Base-by-base conservation (phyloP, 2,329 filamentous ascomycete genomes). In the Aspergillus sp. region DNA sequence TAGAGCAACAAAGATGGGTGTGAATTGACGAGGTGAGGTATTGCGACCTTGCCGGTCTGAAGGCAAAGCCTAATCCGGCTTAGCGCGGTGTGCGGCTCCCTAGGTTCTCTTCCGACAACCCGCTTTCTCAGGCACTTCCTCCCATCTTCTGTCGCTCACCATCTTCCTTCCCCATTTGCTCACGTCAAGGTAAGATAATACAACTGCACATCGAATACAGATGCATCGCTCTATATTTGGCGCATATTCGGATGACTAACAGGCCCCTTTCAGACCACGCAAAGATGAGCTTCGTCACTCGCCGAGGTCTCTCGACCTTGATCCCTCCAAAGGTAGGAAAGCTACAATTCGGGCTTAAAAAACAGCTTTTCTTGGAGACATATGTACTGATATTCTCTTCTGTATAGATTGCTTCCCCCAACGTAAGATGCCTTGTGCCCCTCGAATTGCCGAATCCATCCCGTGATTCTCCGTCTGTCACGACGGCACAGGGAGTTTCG, bases 261-360 rank as follows among this genome's bases (percentile, higher is more conserved):
- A 55, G 27, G 33, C 48, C 21, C 35, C 37, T 47, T 19, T 25
- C 51, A 73, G 70, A 67, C 66, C 64, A 63, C 70, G 52, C 77
- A 84, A 91, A 82, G 81, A 97, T 96, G 93, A 96, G 91, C 85
- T 95, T 88, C 87, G 85, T 96, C 75, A 86, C 88, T 75, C 90
- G 90, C 81, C 88, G 93, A 82, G 90, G 87, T 85, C 89, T 97
- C 76, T 98, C 95, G 77, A 96, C 96, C 84, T 89, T 99, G 80
- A 97, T 99, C 73, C 96, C 96, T 71, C 95, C 96, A 75, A 99
- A 99, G 92, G 93, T 96, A 83, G 70, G 83, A 60, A 60, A 64
- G 43, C 48, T 25, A 50, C 33, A 57, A 54, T 56, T 55, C 52
- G 57, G 33, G 27, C 50, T 37, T 41, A 35, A 33, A 33, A 33